Evolutionary conservation across 2,329 filamentous ascomycete species (phyloP).

Genomic region (Madurella fahalii): DNA sequence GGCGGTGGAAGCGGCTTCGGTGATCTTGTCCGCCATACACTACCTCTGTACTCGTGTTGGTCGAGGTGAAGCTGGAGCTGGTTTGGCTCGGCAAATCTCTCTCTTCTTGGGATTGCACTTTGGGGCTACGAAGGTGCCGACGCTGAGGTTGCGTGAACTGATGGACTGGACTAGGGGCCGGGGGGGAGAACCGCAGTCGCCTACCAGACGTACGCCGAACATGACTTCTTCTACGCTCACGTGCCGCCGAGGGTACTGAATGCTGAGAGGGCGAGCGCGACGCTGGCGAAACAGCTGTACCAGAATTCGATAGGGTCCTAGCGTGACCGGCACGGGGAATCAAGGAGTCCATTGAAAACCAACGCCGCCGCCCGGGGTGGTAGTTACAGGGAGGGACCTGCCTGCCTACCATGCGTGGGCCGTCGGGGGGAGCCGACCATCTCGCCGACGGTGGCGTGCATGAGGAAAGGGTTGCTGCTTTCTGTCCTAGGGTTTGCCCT

Average conservation of each 20-base stretch:
- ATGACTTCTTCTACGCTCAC: background rate
- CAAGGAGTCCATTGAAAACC: conserved; percentile 1
- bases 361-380: background rate
- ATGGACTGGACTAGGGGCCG: background rate
- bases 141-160: background rate
- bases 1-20: background rate
- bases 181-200: background rate
- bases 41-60: conserved; percentile 8
- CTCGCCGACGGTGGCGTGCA: background rate
- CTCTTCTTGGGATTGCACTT: background rate
- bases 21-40: background rate
- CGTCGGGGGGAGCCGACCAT: background rate
- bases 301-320: conserved; percentile 7
- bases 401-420: no score
- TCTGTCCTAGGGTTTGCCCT: background rate
- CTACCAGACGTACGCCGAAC: background rate
- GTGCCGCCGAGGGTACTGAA: background rate
- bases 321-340: conserved; percentile 5
- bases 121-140: background rate
- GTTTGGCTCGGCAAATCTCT: background rate
- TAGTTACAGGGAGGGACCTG: background rate
- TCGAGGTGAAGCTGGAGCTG: background rate
- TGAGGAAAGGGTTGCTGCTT: background rate
- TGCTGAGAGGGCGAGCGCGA: background rate
- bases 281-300: conserved; percentile 3